Conservation (phyloP, 306 rosid species). For the Clitoria ternatea region DNA sequence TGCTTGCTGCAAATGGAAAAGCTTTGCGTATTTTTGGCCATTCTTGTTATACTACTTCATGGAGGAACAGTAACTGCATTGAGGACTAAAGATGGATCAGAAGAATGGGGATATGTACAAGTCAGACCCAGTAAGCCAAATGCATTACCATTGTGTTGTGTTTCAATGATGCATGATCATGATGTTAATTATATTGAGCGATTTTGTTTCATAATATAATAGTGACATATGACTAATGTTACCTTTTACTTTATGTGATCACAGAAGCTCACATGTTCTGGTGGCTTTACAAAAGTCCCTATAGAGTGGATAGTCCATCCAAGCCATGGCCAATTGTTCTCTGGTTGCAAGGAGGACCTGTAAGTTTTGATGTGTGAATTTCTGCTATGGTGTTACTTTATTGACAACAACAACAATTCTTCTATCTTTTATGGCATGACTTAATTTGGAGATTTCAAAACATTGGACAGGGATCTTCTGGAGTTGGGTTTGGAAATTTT, state of each 20-base stretch:
- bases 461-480: background rate
- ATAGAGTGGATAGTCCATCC: conserved; percentile 57
- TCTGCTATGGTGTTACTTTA: background rate
- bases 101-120: conserved; percentile 77
- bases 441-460: background rate
- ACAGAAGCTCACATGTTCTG: conserved; percentile 87
- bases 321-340: conserved; percentile 87
- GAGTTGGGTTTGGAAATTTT: background rate
- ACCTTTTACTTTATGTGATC: background rate
- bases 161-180: background rate
- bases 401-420: background rate
- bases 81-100: conserved; percentile 37
- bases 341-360: conserved; percentile 93
- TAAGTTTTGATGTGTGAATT: conserved; percentile 31
- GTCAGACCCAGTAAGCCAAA: conserved; percentile 78
- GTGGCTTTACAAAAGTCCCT: conserved; percentile 78
- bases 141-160: background rate
- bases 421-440: background rate
- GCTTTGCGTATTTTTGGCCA: background rate
- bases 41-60: conserved; percentile 33
- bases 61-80: conserved; percentile 22
- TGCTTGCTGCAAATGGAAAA: conserved; percentile 41
- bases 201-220: background rate
- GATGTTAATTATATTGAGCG: background rate
- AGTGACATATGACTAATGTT: no score